Conservation (phyloP, 169 alveolate species). For the Plasmodium gaboni region DNA sequence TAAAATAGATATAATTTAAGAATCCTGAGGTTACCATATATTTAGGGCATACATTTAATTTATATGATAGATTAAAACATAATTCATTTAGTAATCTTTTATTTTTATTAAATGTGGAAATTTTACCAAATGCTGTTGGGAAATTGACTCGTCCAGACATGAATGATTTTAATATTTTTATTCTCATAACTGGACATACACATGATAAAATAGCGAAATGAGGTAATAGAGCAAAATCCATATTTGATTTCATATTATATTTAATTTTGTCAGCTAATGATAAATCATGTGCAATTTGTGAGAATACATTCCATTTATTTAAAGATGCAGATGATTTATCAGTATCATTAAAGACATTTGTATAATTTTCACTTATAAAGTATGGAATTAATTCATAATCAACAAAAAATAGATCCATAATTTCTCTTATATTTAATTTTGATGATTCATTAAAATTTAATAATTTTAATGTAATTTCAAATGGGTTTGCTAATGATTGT, state of each 20-base stretch:
- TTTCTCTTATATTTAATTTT: slow-evolving; percentile 79
- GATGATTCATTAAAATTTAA: slow-evolving; percentile 84
- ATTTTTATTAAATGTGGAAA: slow-evolving; percentile 91
- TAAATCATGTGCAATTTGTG: slow-evolving; percentile 80
- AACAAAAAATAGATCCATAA: slow-evolving; percentile 92
- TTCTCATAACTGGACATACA: slow-evolving; percentile 87
- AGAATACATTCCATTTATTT: slow-evolving; percentile 78
- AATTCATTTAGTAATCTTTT: slow-evolving; percentile 89
- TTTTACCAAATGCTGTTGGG: slow-evolving; percentile 95
- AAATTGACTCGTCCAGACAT: slow-evolving; percentile 87
- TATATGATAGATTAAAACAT: slow-evolving; percentile 70
- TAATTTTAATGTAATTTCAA: slow-evolving; percentile 90
- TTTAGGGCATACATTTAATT: slow-evolving; percentile 59
- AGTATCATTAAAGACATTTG: slow-evolving; percentile 79
- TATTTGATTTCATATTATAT: slow-evolving; percentile 85
- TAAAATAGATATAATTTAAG: slow-evolving; percentile 47
- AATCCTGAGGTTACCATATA: slow-evolving; percentile 64
- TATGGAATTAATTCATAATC: slow-evolving; percentile 96
- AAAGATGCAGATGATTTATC: slow-evolving; percentile 74
- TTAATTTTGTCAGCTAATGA: slow-evolving; percentile 89
- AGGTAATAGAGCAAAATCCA: slow-evolving; percentile 92
- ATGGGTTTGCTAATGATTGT: slow-evolving; percentile 88
- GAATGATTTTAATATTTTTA: slow-evolving; percentile 74
- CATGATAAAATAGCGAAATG: slow-evolving; percentile 88
- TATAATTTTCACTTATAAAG: slow-evolving; percentile 94